phyloP scores from a whole-genome alignment of 2,329 filamentous ascomycete genomes.

The Lasiodiplodia gonubiensis region DNA sequence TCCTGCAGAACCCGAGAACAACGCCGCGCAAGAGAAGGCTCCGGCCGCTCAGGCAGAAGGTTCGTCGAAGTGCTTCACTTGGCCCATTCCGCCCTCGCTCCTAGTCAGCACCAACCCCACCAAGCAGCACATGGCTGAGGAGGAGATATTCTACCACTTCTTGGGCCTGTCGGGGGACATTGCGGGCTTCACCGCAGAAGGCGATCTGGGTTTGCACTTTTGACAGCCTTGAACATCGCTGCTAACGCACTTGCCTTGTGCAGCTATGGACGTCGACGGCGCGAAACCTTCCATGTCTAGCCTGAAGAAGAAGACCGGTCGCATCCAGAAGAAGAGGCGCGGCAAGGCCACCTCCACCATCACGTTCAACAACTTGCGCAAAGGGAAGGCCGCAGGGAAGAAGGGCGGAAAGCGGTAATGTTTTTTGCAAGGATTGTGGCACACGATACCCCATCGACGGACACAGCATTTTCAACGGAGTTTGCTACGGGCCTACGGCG shows the following conservation, averaged over 20 bases:
- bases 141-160: conserved; percentile 44
- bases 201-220: conserved; percentile 44
- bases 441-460: conserved; percentile 17
- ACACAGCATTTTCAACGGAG: conserved; percentile 17
- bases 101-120: conserved; percentile 11
- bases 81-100: conserved; percentile 29
- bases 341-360: conserved; percentile 48
- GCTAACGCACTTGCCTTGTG: conserved; percentile 38
- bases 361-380: conserved; percentile 38
- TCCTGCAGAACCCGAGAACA: conserved; percentile 22
- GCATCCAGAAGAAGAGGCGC: conserved; percentile 42
- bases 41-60: conserved; percentile 30
- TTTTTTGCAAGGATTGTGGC: neutral
- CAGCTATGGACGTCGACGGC: conserved; percentile 50
- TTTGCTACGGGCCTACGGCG: conserved; percentile 10
- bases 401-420: conserved; percentile 28
- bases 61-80: conserved; percentile 30
- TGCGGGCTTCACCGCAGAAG: conserved; percentile 44
- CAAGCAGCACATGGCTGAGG: conserved; percentile 30
- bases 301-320: conserved; percentile 42
- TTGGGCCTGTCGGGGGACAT: conserved; percentile 49
- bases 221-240: conserved; percentile 41
- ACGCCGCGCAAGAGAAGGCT: conserved; percentile 19
- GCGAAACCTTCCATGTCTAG: conserved; percentile 32
- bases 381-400: conserved; percentile 21